phyloP scores from a whole-genome alignment of 768 basidiomycete genomes.

The Suillus variegatus region DNA sequence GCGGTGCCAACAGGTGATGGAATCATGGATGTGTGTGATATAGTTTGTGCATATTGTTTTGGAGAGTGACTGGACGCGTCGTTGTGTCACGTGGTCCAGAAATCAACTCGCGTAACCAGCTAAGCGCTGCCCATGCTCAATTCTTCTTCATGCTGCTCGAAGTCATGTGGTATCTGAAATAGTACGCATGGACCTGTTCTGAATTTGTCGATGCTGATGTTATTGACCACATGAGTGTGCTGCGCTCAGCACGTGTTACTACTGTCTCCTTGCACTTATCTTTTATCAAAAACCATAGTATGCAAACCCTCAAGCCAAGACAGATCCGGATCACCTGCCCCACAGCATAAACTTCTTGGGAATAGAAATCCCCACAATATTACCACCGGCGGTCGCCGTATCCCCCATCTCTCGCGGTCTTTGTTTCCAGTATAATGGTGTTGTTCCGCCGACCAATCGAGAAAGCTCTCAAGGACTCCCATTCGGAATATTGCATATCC shows the following conservation, averaged over 20 bases:
- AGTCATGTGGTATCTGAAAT: neutral
- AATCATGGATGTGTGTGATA: neutral
- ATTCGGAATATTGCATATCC: neutral
- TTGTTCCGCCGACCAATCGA: neutral
- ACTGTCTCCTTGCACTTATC: neutral
- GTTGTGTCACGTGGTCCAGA: conserved; percentile 26
- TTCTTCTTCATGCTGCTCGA: no score
- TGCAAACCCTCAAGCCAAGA: neutral
- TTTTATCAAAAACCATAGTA: neutral
- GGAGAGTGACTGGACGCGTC: neutral
- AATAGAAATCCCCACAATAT: neutral
- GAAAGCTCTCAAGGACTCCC: neutral
- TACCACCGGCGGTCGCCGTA: neutral
- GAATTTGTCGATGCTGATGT: neutral
- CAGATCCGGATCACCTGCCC: neutral
- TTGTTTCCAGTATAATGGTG: neutral
- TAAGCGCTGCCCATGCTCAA: no score
- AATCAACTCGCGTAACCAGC: conserved; percentile 16
- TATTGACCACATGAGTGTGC: neutral
- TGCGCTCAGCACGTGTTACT: neutral
- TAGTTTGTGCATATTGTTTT: neutral
- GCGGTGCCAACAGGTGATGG: neutral
- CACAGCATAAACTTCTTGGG: neutral
- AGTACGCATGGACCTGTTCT: neutral
- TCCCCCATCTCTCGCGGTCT: neutral